Percentiles rank a stretch among this genome's conserved stretches.
phyloP scores from a whole-genome alignment of 805 yeast genomes.

The Ogataea ramenticola region DNA sequence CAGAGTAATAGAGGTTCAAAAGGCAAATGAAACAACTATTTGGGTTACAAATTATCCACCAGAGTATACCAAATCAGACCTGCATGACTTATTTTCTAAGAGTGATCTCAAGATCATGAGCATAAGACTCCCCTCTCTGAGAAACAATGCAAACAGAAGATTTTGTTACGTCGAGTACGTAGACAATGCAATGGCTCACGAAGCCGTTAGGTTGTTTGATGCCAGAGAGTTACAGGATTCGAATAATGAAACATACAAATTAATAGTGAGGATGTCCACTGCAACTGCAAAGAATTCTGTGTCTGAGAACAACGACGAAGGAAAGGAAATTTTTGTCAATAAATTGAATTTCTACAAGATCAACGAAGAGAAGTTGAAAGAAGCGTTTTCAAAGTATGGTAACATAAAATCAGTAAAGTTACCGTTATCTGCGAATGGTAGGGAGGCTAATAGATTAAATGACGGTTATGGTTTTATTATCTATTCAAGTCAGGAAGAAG shows the following conservation, averaged over 20 bases:
- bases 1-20: constrained; percentile 35
- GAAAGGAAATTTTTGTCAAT: constrained; percentile 49
- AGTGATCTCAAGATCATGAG: constrained; percentile 29
- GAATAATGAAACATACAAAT: constrained; percentile 21
- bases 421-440: constrained; percentile 28
- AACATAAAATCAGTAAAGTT: constrained; percentile 42
- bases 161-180: constrained; percentile 67
- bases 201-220: constrained; percentile 36
- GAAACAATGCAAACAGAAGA: constrained; percentile 46
- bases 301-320: constrained; percentile 36
- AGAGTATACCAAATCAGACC: constrained; percentile 28
- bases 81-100: constrained; percentile 33
- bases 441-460: constrained; percentile 28
- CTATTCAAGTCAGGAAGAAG: constrained; percentile 35
- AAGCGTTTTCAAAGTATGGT: constrained; percentile 44
- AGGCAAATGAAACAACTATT: constrained; percentile 42
- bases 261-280: constrained; percentile 57
- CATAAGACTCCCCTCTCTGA: constrained; percentile 59
- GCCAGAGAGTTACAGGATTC: constrained; percentile 27
- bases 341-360: constrained; percentile 42
- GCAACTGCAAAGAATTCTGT: constrained; percentile 36
- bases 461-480: constrained; percentile 65
- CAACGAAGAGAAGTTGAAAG: constrained; percentile 29
- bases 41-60: constrained; percentile 78
- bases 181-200: constrained; percentile 33